phyloP scores from a whole-genome alignment of 371 early-diverging fungal genomes.

The Mucor velutinosus region DNA sequence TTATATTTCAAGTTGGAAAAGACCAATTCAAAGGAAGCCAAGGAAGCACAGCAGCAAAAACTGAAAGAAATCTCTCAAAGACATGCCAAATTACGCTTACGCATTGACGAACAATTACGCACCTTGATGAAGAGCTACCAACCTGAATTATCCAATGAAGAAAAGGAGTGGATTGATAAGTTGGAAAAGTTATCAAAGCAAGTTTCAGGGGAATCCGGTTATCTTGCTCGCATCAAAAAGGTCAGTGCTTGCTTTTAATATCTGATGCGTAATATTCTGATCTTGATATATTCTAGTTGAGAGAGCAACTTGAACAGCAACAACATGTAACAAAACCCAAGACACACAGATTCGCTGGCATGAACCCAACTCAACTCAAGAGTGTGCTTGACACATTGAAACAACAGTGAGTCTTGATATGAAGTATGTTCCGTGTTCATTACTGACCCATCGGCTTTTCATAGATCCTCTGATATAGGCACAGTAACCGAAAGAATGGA shows the following conservation, averaged over 20 bases:
- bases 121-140: constrained; percentile 20
- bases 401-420: constrained; percentile 15
- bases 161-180: constrained; percentile 21
- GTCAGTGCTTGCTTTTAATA: not conserved
- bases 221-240: constrained; percentile 17
- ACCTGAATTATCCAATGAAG: constrained; percentile 25
- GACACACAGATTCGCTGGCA: not conserved
- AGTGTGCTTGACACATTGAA: constrained; percentile 14
- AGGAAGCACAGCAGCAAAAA: constrained; percentile 10
- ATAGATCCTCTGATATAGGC: not conserved
- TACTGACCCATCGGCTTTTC: not conserved
- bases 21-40: constrained; percentile 10
- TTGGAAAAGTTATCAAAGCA: constrained; percentile 21
- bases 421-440: not conserved
- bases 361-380: constrained; percentile 5
- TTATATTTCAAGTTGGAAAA: constrained; percentile 20
- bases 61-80: constrained; percentile 15
- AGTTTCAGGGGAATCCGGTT: constrained; percentile 18
- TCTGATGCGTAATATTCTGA: not conserved
- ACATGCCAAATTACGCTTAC: constrained; percentile 23
- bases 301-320: not conserved
- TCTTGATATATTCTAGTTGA: not conserved
- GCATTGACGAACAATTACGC: constrained; percentile 25
- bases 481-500: not conserved
- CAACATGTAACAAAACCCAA: not conserved